These are phyloP conservation scores for Alternaria brassicicola DNA, from an alignment of 2,329 filamentous ascomycete genomes.

Conservation along the genomic window DNA sequence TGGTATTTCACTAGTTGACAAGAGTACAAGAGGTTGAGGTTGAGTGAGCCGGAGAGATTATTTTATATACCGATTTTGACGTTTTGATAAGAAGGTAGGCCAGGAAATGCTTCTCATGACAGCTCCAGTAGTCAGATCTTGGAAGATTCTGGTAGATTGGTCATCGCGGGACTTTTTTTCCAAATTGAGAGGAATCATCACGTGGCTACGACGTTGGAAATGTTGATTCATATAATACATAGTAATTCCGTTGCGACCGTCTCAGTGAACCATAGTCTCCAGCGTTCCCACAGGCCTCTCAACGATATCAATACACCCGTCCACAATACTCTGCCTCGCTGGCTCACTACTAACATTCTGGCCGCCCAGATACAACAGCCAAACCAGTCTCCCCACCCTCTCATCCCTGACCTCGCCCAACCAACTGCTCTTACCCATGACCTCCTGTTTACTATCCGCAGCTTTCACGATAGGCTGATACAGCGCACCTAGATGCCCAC, in stretches of 20 bases:
- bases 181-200: background rate
- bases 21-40: background rate
- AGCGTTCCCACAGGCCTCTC: constrained; percentile 87
- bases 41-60: background rate
- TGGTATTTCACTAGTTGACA: too few relatives aligned
- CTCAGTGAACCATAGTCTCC: constrained; percentile 69
- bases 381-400: constrained; percentile 78
- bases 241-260: background rate
- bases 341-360: constrained; percentile 84
- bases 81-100: background rate
- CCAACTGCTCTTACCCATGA: constrained; percentile 56
- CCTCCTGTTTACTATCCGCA: constrained; percentile 46
- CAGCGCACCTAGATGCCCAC: constrained; percentile 61
- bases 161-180: too few relatives aligned
- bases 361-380: constrained; percentile 89
- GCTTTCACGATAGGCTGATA: constrained; percentile 35
- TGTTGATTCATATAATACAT: background rate
- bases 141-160: background rate
- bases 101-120: background rate
- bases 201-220: background rate
- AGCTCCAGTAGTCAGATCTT: too few relatives aligned
- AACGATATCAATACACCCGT: constrained; percentile 87
- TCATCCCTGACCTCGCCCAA: constrained; percentile 80
- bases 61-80: background rate
- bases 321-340: constrained; percentile 79